Evolutionary conservation across 345 rosid genomes (phyloP).

Genomic region (Anacardium occidentale): DNA sequence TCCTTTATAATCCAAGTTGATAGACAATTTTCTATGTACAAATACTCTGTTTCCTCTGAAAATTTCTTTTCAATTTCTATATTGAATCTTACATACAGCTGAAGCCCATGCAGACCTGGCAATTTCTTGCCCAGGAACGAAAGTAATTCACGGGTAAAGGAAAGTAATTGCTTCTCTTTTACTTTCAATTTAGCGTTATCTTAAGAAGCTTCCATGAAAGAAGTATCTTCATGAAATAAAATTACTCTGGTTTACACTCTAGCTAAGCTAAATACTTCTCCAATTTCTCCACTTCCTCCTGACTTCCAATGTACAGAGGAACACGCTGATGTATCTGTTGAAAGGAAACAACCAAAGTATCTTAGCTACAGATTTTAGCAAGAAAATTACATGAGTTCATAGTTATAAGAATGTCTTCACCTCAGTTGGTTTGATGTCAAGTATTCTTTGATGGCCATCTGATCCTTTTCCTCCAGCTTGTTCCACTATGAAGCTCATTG

Average conservation of each 20-base stretch:
- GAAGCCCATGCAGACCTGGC: background rate
- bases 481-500: conserved; percentile 93
- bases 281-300: conserved; percentile 85
- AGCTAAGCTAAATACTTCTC: conserved; percentile 83
- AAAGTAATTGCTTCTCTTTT: conserved; percentile 4
- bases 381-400: background rate
- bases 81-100: background rate
- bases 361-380: background rate
- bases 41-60: background rate
- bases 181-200: conserved; percentile 11
- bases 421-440: conserved; percentile 81
- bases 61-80: background rate
- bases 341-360: background rate
- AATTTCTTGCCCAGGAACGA: background rate
- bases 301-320: conserved; percentile 89
- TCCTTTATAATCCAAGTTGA: background rate
- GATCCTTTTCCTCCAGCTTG: conserved; percentile 99
- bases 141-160: background rate
- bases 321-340: conserved; percentile 84
- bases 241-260: conserved; percentile 23
- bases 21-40: background rate
- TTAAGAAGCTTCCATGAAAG: background rate
- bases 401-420: conserved; percentile 27
- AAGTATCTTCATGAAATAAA: conserved; percentile 27
- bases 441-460: conserved; percentile 75